Conservation (phyloP, 345 rosid genomes). For the rapeseed (Brassica napus) region DNA sequence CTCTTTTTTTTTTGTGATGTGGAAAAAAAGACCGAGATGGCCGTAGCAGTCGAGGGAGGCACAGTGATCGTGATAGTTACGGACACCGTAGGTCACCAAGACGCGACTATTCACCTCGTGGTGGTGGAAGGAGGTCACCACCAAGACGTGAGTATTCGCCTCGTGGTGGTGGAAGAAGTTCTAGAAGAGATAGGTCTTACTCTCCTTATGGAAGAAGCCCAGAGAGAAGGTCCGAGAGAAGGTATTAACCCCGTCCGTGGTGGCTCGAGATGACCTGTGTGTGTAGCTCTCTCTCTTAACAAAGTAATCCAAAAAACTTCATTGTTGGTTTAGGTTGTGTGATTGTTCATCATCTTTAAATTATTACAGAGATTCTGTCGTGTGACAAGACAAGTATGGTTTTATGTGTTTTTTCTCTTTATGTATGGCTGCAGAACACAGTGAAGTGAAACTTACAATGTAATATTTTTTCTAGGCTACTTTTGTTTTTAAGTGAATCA, state of each 20-base stretch:
- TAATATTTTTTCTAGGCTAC: constrained; percentile 7
- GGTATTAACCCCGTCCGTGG: constrained; percentile 42
- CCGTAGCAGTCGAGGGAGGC: constrained; percentile 60
- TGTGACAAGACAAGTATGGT: background rate
- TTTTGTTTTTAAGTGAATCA: constrained; percentile 7
- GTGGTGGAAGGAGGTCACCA: constrained; percentile 53
- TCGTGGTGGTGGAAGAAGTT: constrained; percentile 68
- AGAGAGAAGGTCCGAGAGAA: constrained; percentile 47
- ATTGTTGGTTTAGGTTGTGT: constrained; percentile 26
- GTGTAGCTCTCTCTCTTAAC: constrained; percentile 9
- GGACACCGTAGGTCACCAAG: constrained; percentile 36
- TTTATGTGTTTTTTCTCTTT: background rate
- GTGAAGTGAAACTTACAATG: constrained; percentile 6
- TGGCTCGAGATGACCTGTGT: constrained; percentile 41
- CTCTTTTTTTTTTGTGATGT: background rate
- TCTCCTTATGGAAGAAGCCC: constrained; percentile 62
- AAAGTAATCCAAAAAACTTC: background rate
- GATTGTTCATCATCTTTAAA: constrained; percentile 23
- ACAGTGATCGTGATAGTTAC: constrained; percentile 62
- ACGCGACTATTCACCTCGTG: constrained; percentile 57
- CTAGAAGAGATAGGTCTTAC: constrained; percentile 82
- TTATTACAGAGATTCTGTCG: constrained; percentile 9
- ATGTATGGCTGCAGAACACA: constrained; percentile 5
- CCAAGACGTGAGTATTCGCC: constrained; percentile 47
- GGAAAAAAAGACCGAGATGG: constrained; percentile 42